These are phyloP conservation scores for Aspergillus fumigatiaffinis DNA, from an alignment of 2,329 filamentous ascomycete genomes.

Conservation along the genomic window DNA sequence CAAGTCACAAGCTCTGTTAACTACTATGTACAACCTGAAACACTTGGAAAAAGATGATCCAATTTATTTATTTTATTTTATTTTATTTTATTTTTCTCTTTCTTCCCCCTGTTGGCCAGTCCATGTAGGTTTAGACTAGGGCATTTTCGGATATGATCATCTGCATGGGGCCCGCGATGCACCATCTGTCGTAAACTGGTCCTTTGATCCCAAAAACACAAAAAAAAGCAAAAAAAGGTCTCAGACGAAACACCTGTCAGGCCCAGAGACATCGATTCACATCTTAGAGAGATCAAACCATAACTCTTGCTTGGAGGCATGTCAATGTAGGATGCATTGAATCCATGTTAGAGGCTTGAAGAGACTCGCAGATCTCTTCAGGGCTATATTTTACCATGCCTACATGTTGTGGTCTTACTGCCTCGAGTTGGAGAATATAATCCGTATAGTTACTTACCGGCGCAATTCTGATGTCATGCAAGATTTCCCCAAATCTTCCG, in stretches of 20 bases:
- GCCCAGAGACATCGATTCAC: neutral
- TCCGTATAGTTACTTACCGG: neutral
- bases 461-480: neutral
- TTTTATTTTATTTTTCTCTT: no score
- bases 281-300: neutral
- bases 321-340: neutral
- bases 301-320: neutral
- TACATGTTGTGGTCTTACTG: neutral
- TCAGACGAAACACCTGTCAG: neutral
- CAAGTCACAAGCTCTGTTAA: neutral
- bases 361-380: neutral
- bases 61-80: no score
- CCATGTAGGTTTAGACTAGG: neutral
- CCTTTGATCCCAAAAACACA: neutral
- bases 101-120: neutral
- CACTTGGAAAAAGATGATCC: neutral
- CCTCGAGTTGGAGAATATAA: neutral
- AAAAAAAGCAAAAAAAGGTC: neutral
- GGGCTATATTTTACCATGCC: neutral
- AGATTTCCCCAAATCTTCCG: neutral
- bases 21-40: neutral
- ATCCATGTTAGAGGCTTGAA: neutral
- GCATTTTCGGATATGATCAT: slow-evolving; percentile 18
- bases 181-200: slow-evolving; percentile 1
- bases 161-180: slow-evolving; percentile 14